These are phyloP conservation scores for Penicillium thymicola DNA, from an alignment of 2,329 filamentous ascomycete genomes.

Conservation along the genomic window DNA sequence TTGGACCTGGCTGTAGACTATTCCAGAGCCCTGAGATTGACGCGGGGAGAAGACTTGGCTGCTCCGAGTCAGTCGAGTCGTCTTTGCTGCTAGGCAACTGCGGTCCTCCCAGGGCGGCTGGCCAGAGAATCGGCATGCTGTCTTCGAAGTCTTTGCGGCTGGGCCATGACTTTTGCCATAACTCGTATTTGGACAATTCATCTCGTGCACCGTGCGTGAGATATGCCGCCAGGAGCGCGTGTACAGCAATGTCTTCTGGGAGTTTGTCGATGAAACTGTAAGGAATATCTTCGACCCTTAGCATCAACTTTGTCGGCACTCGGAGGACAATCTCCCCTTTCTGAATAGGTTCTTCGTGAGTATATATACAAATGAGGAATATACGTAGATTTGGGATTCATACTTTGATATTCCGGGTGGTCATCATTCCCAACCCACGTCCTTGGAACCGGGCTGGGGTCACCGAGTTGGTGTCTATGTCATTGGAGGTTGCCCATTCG, in stretches of 20 bases:
- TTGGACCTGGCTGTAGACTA: conserved; percentile 20
- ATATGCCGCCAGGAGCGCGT: conserved; percentile 69
- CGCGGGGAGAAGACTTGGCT: conserved; percentile 30
- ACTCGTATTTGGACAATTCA: conserved; percentile 45
- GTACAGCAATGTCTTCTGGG: conserved; percentile 57
- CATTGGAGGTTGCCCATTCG: conserved; percentile 63
- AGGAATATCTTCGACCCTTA: conserved; percentile 62
- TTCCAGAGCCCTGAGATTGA: conserved; percentile 40
- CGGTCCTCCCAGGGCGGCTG: conserved; percentile 38
- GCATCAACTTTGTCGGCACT: conserved; percentile 62
- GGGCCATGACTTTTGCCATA: conserved; percentile 69
- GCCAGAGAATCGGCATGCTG: conserved; percentile 58
- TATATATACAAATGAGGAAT: not conserved
- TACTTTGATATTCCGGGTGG: conserved; percentile 65
- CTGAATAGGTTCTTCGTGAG: conserved; percentile 34
- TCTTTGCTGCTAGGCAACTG: conserved; percentile 30
- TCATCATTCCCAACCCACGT: conserved; percentile 74
- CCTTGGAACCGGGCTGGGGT: conserved; percentile 64
- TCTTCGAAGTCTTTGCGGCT: conserved; percentile 56
- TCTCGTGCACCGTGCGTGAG: conserved; percentile 54
- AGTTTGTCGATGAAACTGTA: conserved; percentile 52
- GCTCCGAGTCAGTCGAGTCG: not conserved
- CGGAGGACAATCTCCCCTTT: conserved; percentile 60
- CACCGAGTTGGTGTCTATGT: conserved; percentile 66
- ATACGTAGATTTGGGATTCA: not conserved